Evolutionary conservation across 805 yeast species (phyloP).

Genomic region (Ogataea ramenticola): DNA sequence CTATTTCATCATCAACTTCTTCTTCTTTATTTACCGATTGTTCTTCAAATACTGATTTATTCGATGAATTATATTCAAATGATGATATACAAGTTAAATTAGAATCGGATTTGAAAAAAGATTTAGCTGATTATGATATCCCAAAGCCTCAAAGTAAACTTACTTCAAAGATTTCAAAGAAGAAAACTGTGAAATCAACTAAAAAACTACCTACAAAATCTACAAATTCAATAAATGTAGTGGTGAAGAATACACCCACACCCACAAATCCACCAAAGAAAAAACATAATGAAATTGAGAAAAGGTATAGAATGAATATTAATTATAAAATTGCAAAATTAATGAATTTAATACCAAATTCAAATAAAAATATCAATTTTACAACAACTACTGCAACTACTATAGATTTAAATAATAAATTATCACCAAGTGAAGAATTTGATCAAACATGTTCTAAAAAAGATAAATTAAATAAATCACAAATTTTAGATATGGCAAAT

Average conservation of each 20-base stretch:
- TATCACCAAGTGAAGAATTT: neutral
- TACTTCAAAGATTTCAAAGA: too few species aligned
- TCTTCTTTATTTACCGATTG: neutral
- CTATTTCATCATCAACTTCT: too few species aligned
- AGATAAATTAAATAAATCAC: constrained; percentile 53
- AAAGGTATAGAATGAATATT: constrained; percentile 63
- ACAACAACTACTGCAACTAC: constrained; percentile 23
- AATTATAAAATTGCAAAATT: constrained; percentile 64
- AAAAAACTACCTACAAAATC: too few species aligned
- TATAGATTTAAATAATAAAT: constrained; percentile 3
- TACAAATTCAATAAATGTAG: too few species aligned
- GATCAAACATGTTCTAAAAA: neutral
- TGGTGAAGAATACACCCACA: too few species aligned
- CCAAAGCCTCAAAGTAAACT: too few species aligned
- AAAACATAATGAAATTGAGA: constrained; percentile 71
- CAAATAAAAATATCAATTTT: constrained; percentile 56
- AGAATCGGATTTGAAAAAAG: neutral
- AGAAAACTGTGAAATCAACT: too few species aligned
- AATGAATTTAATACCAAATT: constrained; percentile 63
- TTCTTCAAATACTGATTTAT: neutral
- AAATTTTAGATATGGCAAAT: constrained; percentile 63
- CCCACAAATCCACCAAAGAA: constrained; percentile 39
- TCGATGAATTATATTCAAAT: neutral
- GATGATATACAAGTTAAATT: neutral
- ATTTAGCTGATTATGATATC: too few species aligned